These are phyloP conservation scores for Hordeum marinum DNA, from an alignment of 176 grass and related monocot species.

Conservation along the genomic window DNA sequence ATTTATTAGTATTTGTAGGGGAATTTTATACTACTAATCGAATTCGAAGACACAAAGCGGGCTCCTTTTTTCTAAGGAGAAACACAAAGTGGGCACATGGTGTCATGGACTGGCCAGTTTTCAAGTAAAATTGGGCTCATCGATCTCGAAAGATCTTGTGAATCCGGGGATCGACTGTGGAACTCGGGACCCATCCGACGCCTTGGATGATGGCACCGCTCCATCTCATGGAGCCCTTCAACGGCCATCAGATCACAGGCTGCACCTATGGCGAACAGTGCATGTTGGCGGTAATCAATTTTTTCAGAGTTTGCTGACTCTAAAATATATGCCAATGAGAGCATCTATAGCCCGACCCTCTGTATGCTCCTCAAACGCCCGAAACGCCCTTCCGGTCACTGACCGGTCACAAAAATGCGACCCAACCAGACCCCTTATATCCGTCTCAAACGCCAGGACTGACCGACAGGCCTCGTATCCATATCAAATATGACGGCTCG, in stretches of 20 bases:
- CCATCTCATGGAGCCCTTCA: slow-evolving; percentile 89
- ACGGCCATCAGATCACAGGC: slow-evolving; percentile 55
- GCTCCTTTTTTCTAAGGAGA: too few species aligned
- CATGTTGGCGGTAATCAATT: slow-evolving; percentile 35
- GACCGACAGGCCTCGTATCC: too few species aligned
- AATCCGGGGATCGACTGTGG: slow-evolving; percentile 54
- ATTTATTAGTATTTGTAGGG: not conserved
- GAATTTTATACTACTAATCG: not conserved
- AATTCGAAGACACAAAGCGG: too few species aligned
- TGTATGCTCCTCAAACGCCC: too few species aligned
- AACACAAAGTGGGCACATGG: not conserved
- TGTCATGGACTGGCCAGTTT: not conserved
- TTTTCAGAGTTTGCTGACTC: not conserved
- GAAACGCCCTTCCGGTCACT: too few species aligned
- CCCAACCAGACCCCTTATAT: too few species aligned
- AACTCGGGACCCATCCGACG: slow-evolving; percentile 63
- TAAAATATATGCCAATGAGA: too few species aligned
- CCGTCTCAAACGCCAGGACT: too few species aligned
- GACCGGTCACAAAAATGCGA: too few species aligned
- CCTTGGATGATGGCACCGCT: slow-evolving; percentile 73
- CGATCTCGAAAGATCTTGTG: not conserved
- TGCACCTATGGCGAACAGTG: slow-evolving; percentile 67
- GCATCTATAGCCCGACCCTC: too few species aligned
- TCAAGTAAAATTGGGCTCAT: not conserved
- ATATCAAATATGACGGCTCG: too few species aligned